Base-by-base conservation (phyloP, 345 rosid genomes). In the Citrus trifoliata region DNA sequence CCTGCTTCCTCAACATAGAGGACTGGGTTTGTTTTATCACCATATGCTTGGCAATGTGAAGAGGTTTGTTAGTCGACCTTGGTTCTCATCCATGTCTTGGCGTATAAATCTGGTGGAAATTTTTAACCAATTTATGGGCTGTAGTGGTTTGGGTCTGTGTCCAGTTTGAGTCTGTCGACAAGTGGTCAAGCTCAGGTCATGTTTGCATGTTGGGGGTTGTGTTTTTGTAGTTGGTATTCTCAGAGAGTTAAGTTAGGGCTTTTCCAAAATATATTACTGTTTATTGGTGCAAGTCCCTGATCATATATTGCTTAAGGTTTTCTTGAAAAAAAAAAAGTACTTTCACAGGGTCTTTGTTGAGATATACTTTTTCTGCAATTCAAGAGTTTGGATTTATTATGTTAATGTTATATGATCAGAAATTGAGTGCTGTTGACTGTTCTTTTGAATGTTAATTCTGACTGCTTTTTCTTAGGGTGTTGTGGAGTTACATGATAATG, bases 1-100 rank as follows among this genome's bases (percentile, higher is more conserved):
- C 76, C 90, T 48, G 80, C 53, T 73, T 68, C 93, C 55, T 85
- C 89, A n/a, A 63, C 89, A 76, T 93, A 87, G 78, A 68, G 42
- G 78, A 22, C 59, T 59, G 72, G 68, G 16, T 35, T 70, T 78
- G 53, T 55, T 70, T 37, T 74, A 56, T 21, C 60, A 22, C 46
- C 67, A 28, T 71, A 62, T 78, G 62, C 80, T 71, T 71, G 77
- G 68, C 22, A 18, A 71, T 68, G 69, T 27, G 65, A n/a, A 72
- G 75, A 28, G 63, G 72, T 59, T 33, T 55, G 62, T 46, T 71
- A 75, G 72, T 67, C 22, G 53, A 14, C 75, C 67, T 46, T 55
- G 7, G 7, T 73, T 61, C 69, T 35, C 2, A 71, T 64, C 71
- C 78, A n/a, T 79, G 63, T 70, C 53, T 51, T 32, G 80, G 83